Percentiles rank a stretch among this genome's conserved stretches.
Conservation (phyloP, 2,329 filamentous ascomycete species). For the Aspergillus vadensis region DNA sequence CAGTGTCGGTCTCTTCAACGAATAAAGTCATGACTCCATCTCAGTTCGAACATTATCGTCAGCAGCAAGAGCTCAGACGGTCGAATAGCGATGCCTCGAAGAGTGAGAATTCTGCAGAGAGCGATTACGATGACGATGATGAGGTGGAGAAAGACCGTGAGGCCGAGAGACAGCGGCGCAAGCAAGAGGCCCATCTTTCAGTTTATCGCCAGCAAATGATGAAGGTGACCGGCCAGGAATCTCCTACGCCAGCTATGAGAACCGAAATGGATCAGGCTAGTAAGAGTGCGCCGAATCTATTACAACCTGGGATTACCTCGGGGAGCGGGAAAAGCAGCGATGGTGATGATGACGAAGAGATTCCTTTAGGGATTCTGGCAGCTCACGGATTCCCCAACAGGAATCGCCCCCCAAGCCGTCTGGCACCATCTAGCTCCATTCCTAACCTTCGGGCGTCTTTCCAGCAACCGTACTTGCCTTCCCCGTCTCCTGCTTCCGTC, state of each 20-base stretch:
- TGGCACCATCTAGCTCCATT: conserved; percentile 67
- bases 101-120: conserved; percentile 58
- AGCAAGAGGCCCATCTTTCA: conserved; percentile 86
- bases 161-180: conserved; percentile 73
- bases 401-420: conserved; percentile 70
- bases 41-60: conserved; percentile 79
- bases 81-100: conserved; percentile 52
- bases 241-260: conserved; percentile 54
- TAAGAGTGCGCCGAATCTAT: conserved; percentile 65
- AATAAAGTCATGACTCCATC: conserved; percentile 88
- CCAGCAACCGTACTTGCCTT: conserved; percentile 49
- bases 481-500: conserved; percentile 61
- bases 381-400: conserved; percentile 86
- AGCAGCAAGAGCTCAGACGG: conserved; percentile 69
- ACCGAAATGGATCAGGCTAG: conserved; percentile 58
- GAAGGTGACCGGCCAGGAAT: conserved; percentile 81
- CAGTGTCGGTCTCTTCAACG: conserved; percentile 41
- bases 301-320: conserved; percentile 41
- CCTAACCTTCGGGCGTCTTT: conserved; percentile 67
- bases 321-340: conserved; percentile 43
- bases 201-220: conserved; percentile 95
- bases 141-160: conserved; percentile 74
- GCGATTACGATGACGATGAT: conserved; percentile 75
- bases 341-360: conserved; percentile 81
- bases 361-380: conserved; percentile 81